Base-by-base conservation (phyloP, 306 rosid species). In the Quercus berberidifolia region DNA sequence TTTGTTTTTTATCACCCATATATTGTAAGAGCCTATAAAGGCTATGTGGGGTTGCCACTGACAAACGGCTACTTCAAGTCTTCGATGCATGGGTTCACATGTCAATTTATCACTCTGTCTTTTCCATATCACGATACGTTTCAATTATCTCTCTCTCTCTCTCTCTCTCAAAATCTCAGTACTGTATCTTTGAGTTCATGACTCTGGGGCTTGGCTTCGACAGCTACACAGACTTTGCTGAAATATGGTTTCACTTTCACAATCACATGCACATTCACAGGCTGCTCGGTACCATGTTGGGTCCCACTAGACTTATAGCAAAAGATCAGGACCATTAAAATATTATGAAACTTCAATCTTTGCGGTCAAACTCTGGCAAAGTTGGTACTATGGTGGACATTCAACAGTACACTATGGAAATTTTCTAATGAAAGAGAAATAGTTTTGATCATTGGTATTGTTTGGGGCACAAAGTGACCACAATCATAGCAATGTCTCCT, bases 401-500 rank as follows among this genome's bases (percentile, higher is more conserved):
- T 59, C 3, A n/a, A 57, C 25, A 21, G 4, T 19, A 1, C 23
- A 1, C 21, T 41, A 43, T 43, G 18, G 41, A 69, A 43, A 69
- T 31, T 63, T 65, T 74, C 20, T 62, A 72, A 18, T 73, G 26
- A 71, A 67, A 67, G 33, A 46, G 33, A 18, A 57, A 78, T 38
- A 71, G 46, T 38, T 7, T 38, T 38, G 41, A 3, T 38, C 69
- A 35, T n/a, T 21, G n/a, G 31, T 68, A 25, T n/a, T 21, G 25
- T 13, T 54, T 26, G 46, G 57, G 68, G 72, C 69, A 73, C 25
- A 77, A 59, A 76, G 83, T 59, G 80, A 21, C 68, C 60, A 51
- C 73, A 73, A 82, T 84, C 71, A 82, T 86, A 28, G 14, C n/a
- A 20, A 25, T 82, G 90, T 83, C 74, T 69, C 89, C 76, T 7